phyloP scores from a whole-genome alignment of 768 basidiomycete species.

The Mycena albidolilacea region DNA sequence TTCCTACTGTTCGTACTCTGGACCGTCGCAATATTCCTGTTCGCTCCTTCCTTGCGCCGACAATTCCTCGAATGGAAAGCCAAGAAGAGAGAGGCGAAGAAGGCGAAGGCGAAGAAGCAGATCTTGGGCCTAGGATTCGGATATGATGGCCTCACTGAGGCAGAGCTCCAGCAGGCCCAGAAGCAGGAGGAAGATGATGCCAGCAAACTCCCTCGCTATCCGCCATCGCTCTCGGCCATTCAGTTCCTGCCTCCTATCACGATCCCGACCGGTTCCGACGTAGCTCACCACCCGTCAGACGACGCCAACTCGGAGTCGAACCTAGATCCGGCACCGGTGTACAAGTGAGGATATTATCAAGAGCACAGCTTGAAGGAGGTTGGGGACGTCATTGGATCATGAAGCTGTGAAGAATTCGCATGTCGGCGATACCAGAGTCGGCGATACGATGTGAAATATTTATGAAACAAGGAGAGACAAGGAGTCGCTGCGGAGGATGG shows the following conservation, averaged over 20 bases:
- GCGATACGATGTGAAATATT: constrained; percentile 14
- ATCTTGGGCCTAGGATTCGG: constrained; percentile 41
- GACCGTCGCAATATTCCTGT: constrained; percentile 39
- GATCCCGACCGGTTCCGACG: constrained; percentile 9
- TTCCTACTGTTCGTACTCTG: constrained; percentile 38
- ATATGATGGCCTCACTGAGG: constrained; percentile 44
- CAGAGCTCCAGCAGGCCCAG: constrained; percentile 34
- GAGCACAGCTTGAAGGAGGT: constrained; percentile 11
- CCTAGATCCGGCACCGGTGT: constrained; percentile 33
- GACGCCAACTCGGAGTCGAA: neutral
- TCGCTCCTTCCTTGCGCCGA: constrained; percentile 33
- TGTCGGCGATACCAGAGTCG: neutral
- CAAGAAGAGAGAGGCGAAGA: constrained; percentile 24
- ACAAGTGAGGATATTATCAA: constrained; percentile 28
- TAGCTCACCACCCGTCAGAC: neutral
- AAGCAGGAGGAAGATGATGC: constrained; percentile 38
- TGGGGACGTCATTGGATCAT: constrained; percentile 7
- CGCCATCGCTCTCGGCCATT: constrained; percentile 39
- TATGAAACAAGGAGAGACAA: constrained; percentile 10
- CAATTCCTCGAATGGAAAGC: constrained; percentile 17
- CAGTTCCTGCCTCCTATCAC: constrained; percentile 32
- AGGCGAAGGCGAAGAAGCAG: constrained; percentile 28
- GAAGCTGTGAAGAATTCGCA: neutral
- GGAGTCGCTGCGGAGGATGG: neutral
- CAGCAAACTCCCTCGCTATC: constrained; percentile 34